phyloP scores from a whole-genome alignment of 2,329 filamentous ascomycete species.

The Torrubiella hemipterigena region DNA sequence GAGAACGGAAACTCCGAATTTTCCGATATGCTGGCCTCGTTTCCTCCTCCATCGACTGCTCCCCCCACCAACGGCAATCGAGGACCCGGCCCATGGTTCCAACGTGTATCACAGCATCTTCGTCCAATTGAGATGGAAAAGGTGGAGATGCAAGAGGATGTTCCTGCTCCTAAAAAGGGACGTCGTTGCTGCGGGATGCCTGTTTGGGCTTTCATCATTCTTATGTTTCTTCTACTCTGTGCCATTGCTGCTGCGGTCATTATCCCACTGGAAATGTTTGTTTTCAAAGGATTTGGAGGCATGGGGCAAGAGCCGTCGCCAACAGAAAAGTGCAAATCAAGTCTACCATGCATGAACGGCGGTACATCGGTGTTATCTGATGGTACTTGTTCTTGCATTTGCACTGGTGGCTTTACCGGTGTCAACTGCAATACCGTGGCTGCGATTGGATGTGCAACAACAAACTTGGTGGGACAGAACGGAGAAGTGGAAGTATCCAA shows the following conservation, averaged over 20 bases:
- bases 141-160: conserved; percentile 12
- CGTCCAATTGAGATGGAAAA: conserved; percentile 4
- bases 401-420: conserved; percentile 73
- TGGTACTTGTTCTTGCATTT: conserved; percentile 71
- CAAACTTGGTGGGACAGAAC: conserved; percentile 28
- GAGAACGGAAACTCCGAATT: conserved; percentile 39
- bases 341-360: conserved; percentile 63
- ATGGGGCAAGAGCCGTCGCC: conserved; percentile 22
- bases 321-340: conserved; percentile 43
- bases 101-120: too few species aligned
- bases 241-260: conserved; percentile 72
- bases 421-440: conserved; percentile 35
- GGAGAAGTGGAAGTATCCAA: conserved; percentile 35
- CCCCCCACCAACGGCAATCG: conserved; percentile 29
- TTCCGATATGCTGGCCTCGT: conserved; percentile 55
- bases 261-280: conserved; percentile 57
- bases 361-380: conserved; percentile 61
- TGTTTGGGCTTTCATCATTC: conserved; percentile 61
- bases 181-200: conserved; percentile 77
- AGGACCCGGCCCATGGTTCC: conserved; percentile 28
- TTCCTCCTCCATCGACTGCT: conserved; percentile 47
- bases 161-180: conserved; percentile 24
- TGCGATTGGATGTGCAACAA: conserved; percentile 40
- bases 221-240: conserved; percentile 52
- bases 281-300: conserved; percentile 37